These are phyloP conservation scores for Phytopythium boreale DNA, from an alignment of 352 stramenopile species.

Conservation along the genomic window DNA sequence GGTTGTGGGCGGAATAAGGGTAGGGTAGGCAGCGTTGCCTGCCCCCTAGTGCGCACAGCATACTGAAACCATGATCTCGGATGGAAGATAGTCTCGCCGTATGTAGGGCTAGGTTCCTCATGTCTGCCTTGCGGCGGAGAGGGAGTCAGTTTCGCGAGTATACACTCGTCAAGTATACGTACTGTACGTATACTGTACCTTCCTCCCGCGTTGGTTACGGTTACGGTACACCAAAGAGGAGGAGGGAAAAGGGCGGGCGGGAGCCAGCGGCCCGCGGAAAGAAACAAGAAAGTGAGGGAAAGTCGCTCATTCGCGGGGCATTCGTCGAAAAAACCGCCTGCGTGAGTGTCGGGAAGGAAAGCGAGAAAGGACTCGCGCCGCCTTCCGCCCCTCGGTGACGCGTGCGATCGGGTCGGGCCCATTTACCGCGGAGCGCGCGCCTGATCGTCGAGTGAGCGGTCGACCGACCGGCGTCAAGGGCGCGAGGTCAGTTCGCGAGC, in stretches of 20 bases:
- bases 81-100: background rate
- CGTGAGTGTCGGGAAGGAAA: background rate
- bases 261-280: slow-evolving; percentile 1
- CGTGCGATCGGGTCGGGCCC: background rate
- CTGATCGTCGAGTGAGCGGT: background rate
- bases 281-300: slow-evolving; percentile 1
- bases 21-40: background rate
- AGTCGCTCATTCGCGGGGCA: slow-evolving; percentile 6
- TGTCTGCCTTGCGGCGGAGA: background rate
- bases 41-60: background rate
- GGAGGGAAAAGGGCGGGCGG: background rate
- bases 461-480: background rate
- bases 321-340: slow-evolving; percentile 5
- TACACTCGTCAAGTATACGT: background rate
- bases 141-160: slow-evolving; percentile 4
- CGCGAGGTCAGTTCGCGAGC: background rate
- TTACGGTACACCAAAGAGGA: background rate
- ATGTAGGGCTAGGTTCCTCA: slow-evolving; percentile 2
- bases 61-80: background rate
- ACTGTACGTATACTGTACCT: background rate
- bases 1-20: slow-evolving; percentile 2
- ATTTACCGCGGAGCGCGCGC: background rate
- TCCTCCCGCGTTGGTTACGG: background rate
- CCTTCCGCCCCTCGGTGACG: background rate
- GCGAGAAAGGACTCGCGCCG: background rate